A percentile compares a stretch with the other conserved stretches of the same genome.
These are phyloP conservation scores for Sphaceloma murrayae DNA, from an alignment of 2,329 filamentous ascomycete species.

Conservation along the genomic window DNA sequence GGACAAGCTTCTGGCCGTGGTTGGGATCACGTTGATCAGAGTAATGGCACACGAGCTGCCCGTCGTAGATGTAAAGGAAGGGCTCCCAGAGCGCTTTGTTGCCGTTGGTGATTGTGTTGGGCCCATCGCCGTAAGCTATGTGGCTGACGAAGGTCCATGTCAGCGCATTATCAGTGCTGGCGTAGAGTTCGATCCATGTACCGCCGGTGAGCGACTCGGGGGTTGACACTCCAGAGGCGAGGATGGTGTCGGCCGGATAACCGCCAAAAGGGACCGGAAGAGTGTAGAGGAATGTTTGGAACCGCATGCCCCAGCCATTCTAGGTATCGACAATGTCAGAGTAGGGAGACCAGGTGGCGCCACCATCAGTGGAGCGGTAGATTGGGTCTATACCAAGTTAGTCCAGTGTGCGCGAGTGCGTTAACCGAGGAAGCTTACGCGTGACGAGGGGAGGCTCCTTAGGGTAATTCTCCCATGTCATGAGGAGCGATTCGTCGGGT, in stretches of 20 bases:
- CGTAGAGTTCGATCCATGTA: conserved; percentile 60
- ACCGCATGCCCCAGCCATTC: conserved; percentile 53
- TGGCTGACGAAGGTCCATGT: conserved; percentile 19
- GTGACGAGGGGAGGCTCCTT: neutral
- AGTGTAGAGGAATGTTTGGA: conserved; percentile 57
- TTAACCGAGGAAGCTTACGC: neutral
- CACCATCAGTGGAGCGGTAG: neutral
- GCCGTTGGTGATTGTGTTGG: conserved; percentile 34
- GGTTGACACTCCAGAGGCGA: conserved; percentile 50
- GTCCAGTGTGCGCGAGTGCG: neutral
- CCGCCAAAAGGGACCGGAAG: conserved; percentile 47
- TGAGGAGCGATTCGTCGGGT: neutral
- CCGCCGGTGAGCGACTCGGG: conserved; percentile 43
- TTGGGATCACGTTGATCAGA: conserved; percentile 49
- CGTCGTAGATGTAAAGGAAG: conserved; percentile 44
- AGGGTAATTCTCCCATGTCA: conserved; percentile 6
- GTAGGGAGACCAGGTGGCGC: conserved; percentile 34
- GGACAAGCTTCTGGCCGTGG: conserved; percentile 50
- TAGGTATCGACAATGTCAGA: conserved; percentile 52
- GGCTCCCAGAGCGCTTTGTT: conserved; percentile 55
- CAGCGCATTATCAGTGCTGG: conserved; percentile 44
- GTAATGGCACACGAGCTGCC: conserved; percentile 49
- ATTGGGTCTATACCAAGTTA: neutral
- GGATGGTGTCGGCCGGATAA: conserved; percentile 51
- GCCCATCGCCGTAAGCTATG: conserved; percentile 5